Evolutionary conservation across 1,139 yeast species (phyloP).

Genomic region (Yamadazyma triangularis): DNA sequence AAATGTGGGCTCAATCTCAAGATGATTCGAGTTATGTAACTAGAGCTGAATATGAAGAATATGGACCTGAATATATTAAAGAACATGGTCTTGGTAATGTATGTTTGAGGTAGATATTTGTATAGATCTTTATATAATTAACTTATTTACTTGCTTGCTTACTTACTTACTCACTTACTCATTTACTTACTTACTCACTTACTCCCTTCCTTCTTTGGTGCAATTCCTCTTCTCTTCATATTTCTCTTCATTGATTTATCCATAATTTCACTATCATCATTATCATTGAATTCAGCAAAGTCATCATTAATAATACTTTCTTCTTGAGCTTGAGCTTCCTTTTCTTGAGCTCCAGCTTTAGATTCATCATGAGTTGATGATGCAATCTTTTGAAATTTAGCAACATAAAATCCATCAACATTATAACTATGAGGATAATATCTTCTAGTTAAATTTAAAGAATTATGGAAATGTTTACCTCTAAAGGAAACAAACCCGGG

Average conservation of each 20-base stretch:
- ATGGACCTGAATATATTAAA: constrained; percentile 84
- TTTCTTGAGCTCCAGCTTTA: constrained; percentile 86
- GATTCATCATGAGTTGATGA: constrained; percentile 80
- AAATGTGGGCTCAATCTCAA: constrained; percentile 59
- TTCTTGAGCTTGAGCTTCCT: constrained; percentile 77
- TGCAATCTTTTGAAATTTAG: constrained; percentile 89
- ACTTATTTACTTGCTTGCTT: too few species aligned
- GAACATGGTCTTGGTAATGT: constrained; percentile 81
- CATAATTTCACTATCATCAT: constrained; percentile 71
- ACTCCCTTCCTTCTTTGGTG: constrained; percentile 44
- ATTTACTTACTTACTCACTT: too few species aligned
- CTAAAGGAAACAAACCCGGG: constrained; percentile 92
- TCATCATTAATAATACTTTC: constrained; percentile 83
- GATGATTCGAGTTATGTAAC: constrained; percentile 53
- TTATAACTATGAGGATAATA: constrained; percentile 98
- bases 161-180: too few species aligned
- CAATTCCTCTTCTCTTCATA: constrained; percentile 76
- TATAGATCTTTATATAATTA: too few species aligned
- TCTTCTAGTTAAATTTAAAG: constrained; percentile 78
- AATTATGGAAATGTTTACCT: constrained; percentile 85
- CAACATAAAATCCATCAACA: constrained; percentile 97
- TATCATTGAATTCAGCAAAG: constrained; percentile 76
- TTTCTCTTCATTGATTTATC: constrained; percentile 69
- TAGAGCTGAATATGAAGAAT: constrained; percentile 74
- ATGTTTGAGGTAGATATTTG: constrained; percentile 16